Evolutionary conservation across 2,329 filamentous ascomycete genomes (phyloP).

Genomic region (Fusarium torreyae): DNA sequence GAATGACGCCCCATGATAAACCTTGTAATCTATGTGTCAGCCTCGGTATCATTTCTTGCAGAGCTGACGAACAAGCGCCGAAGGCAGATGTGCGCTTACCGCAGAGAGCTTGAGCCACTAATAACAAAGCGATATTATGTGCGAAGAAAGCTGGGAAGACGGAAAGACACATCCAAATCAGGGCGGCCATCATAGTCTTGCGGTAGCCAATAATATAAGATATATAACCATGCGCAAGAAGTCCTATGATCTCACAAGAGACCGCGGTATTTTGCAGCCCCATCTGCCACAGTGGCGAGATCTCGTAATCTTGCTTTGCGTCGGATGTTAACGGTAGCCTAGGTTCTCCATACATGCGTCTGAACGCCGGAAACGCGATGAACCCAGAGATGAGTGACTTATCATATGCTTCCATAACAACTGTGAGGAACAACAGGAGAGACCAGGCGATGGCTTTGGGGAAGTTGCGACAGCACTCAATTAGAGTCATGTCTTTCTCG

Average conservation of each 20-base stretch:
- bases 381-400: constrained; percentile 17
- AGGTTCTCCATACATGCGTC: constrained; percentile 47
- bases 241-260: constrained; percentile 51
- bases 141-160: constrained; percentile 58
- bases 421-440: constrained; percentile 29
- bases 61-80: no score
- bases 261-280: neutral
- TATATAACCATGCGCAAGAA: constrained; percentile 58
- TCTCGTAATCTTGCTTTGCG: constrained; percentile 18
- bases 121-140: constrained; percentile 47
- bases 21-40: neutral
- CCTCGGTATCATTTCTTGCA: no score
- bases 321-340: no score
- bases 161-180: constrained; percentile 53
- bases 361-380: constrained; percentile 7
- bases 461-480: constrained; percentile 15
- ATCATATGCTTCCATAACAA: constrained; percentile 38
- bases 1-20: constrained; percentile 53
- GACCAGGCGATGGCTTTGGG: constrained; percentile 38
- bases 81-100: neutral
- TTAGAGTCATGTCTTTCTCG: constrained; percentile 30
- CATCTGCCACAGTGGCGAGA: constrained; percentile 6
- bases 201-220: constrained; percentile 55
- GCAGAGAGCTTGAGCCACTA: constrained; percentile 54
- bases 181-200: constrained; percentile 55